Evolutionary conservation across 192 early-diverging fungal genomes (phyloP), one percentile per base, ranked within the genome.

Genomic region (Coemansia sp.): DNA sequence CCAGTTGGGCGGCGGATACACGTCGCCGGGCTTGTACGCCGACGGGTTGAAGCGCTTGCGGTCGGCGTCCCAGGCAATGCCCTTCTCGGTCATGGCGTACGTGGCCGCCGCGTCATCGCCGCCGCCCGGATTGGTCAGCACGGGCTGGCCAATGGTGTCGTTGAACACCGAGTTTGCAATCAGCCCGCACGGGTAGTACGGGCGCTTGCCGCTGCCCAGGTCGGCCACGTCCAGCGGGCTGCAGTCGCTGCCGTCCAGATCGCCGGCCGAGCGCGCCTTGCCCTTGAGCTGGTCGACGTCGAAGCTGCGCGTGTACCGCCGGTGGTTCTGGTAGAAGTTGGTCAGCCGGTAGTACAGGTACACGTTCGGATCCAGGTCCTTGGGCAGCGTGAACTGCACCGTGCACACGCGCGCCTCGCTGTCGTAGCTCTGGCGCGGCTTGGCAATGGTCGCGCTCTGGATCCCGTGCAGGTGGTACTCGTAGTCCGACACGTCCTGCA

Each of bases 301-400:
- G 60, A 90, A 84, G 67, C 85, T 88, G 66, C 94, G 93, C 20
- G 97, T 90, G 60, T 99, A 99, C 47, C 87, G 84, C 34, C 97
- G 84, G 58, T 99, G 94, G 80, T 99, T 99, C 70, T 99, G 97
- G 70, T 95, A 99, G 73, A 99, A 99, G 71, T 95, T 94, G 27
- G 94, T 94, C 47, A 99, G 84, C 40, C 89, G 78, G 61, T 97
- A 97, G 74, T 98, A 99, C 44, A 99, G 55, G 58, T 86, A 98
- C 53, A 99, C 87, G 5, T 90, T 89, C 5, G 83, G 52, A 40
- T 79, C 81, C 67, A 98, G 62, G 28, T 71, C 60, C 50, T 79
- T 79, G 2, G 83, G 93, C 64, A 85, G 55, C 27, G 77, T 85
- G 62, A 82, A 90, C 55, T 80, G 64, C 42, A 99, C 82, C 5